phyloP scores from a whole-genome alignment of 2,329 filamentous ascomycete genomes.

The Aspergillus sp. region DNA sequence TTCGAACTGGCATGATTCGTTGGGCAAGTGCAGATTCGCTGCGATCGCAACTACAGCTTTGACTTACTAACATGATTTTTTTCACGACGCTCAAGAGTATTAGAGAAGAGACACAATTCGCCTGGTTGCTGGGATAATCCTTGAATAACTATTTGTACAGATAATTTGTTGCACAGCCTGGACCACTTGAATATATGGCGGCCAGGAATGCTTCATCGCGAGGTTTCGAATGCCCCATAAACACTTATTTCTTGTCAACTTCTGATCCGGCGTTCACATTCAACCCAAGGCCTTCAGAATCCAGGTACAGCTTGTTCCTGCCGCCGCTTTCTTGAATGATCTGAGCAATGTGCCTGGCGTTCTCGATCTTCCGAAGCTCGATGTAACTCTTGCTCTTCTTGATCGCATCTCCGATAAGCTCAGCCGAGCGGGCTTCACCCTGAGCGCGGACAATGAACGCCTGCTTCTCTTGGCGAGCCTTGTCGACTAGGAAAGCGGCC shows the following conservation, averaged over 20 bases:
- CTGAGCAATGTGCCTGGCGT: slow-evolving; percentile 84
- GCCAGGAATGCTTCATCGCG: not conserved
- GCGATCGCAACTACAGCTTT: not conserved
- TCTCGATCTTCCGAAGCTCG: slow-evolving; percentile 97
- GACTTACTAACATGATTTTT: not conserved
- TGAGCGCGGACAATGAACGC: slow-evolving; percentile 97
- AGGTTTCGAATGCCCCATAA: slow-evolving; percentile 1
- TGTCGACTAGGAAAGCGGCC: slow-evolving; percentile 97
- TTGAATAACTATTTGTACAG: slow-evolving; percentile 44
- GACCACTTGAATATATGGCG: slow-evolving; percentile 1
- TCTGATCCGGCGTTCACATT: slow-evolving; percentile 66
- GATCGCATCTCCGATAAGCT: slow-evolving; percentile 98
- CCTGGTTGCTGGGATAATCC: slow-evolving; percentile 33
- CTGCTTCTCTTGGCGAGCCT: slow-evolving; percentile 98
- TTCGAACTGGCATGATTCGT: too few species aligned
- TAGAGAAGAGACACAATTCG: slow-evolving; percentile 42
- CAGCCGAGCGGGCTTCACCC: slow-evolving; percentile 97
- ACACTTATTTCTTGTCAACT: slow-evolving; percentile 36
- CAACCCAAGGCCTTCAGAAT: slow-evolving; percentile 85
- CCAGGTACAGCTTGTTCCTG: slow-evolving; percentile 92
- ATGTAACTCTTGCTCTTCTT: slow-evolving; percentile 99
- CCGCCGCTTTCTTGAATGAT: slow-evolving; percentile 84
- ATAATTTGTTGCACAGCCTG: slow-evolving; percentile 29
- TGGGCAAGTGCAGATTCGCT: too few species aligned
- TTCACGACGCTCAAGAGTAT: not conserved